Evolutionary conservation across 257 asterid species (phyloP).

Genomic region (Nicotiana undulata): DNA sequence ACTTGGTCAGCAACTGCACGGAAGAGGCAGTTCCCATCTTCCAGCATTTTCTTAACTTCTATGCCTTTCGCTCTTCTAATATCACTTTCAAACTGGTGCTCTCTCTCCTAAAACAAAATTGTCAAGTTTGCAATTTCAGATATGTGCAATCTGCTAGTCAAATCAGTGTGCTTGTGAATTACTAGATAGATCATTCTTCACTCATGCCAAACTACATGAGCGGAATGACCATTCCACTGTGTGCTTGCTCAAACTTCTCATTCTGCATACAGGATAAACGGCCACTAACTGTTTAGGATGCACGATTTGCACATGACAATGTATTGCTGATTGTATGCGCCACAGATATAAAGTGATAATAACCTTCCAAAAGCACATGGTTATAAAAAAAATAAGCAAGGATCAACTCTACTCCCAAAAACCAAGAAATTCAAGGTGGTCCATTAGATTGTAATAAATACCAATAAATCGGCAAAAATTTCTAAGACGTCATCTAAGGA

Average conservation of each 20-base stretch:
- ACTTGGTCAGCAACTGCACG: slow-evolving; percentile 99
- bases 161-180: background rate
- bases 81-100: slow-evolving; percentile 82
- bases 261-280: background rate
- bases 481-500: background rate
- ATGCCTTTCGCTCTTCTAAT: slow-evolving; percentile 81
- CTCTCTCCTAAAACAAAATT: slow-evolving; percentile 66
- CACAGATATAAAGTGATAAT: background rate
- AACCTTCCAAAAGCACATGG: too few relatives aligned
- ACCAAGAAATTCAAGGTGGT: background rate
- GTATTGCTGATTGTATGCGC: background rate
- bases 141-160: background rate
- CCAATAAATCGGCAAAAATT: background rate
- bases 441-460: background rate
- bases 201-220: background rate
- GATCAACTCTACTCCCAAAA: background rate
- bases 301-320: background rate
- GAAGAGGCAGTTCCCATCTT: slow-evolving; percentile 97
- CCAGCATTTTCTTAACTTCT: slow-evolving; percentile 92
- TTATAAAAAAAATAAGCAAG: background rate
- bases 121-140: background rate
- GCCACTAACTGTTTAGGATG: background rate
- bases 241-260: background rate
- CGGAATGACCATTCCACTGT: background rate
- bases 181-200: background rate